Evolutionary conservation across 306 rosid genomes (phyloP), one percentile per base, ranked within the genome.

Genomic region (Sindora glabra): DNA sequence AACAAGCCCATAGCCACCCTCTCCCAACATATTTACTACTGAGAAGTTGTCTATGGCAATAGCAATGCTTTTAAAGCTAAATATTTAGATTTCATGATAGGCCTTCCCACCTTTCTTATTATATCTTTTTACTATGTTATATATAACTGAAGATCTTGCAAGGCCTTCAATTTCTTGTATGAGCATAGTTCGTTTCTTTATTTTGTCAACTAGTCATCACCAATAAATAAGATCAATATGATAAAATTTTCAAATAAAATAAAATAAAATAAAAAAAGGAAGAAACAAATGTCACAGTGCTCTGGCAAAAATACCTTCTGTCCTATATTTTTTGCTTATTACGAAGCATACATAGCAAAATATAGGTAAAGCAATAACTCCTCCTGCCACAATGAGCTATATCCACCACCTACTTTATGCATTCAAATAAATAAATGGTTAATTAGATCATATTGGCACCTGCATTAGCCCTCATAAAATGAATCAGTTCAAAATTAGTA

Each of bases 1-100:
- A 34, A 75, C 76, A 3, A 44, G 42, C 9, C 77, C 81, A 65
- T 50, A 77, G 19, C 81, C 60, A 3, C 68, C 81, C 17, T 67
- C 39, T 18, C 74, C 81, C 4, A 66, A 39, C 71, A 61, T 65
- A n/a, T 70, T 70, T 41, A 7, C 47, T 5, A 21, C 16, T 25
- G 69, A 74, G 45, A 79, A 74, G 37, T 64, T 67, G 45, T 62
- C 29, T 13, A 75, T 60, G 10, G 75, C 80, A 26, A 40, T 17
- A 24, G 36, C 38, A 29, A 79, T 70, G 60, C 42, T 66, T 17
- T 47, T 48, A 50, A 74, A 66, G 33, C 56, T 44, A 19, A 79
- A 79, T n/a, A 65, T 41, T 5, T 51, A 61, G 22, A 70, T 12
- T 33, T 61, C 80, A 41, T 62, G n/a, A 29, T 17, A 15, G 4